Conservation (phyloP, 495 filamentous ascomycete genomes). For the Hypoxylon trugodes region DNA sequence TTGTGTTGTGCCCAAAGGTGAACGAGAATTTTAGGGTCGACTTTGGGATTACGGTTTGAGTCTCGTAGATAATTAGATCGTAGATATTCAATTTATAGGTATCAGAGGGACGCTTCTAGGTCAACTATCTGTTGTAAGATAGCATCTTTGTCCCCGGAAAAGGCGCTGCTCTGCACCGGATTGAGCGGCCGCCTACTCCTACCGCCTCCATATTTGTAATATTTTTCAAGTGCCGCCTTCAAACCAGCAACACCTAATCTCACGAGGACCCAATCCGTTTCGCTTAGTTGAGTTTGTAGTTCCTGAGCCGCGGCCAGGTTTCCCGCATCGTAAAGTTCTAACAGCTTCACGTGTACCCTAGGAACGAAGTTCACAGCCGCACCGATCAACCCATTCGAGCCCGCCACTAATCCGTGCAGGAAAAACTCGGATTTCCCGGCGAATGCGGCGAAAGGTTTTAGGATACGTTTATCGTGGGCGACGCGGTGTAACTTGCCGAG, state of each 20-base stretch:
- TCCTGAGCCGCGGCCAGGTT: slow-evolving; percentile 57
- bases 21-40: too few relatives aligned
- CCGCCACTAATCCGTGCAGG: slow-evolving; percentile 58
- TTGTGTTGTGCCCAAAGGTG: too few relatives aligned
- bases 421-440: slow-evolving; percentile 70
- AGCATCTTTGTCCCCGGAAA: background rate
- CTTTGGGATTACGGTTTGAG: too few relatives aligned
- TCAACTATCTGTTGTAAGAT: slow-evolving; percentile 2
- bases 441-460: slow-evolving; percentile 61
- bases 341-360: slow-evolving; percentile 51
- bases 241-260: slow-evolving; percentile 70
- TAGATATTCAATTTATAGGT: background rate
- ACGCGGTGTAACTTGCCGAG: slow-evolving; percentile 7
- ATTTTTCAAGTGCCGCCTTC: slow-evolving; percentile 72
- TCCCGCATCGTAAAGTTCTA: slow-evolving; percentile 53
- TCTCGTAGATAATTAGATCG: too few relatives aligned
- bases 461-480: slow-evolving; percentile 9
- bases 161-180: background rate
- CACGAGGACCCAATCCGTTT: slow-evolving; percentile 12
- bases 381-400: slow-evolving; percentile 61
- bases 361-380: slow-evolving; percentile 66
- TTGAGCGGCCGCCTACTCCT: slow-evolving; percentile 60
- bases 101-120: background rate
- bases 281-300: slow-evolving; percentile 51
- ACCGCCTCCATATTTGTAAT: slow-evolving; percentile 73